Percentiles rank a stretch among this genome's conserved stretches.
Evolutionary conservation across 2,329 filamentous ascomycete species (phyloP).

Genomic region (Esteya vermicola): DNA sequence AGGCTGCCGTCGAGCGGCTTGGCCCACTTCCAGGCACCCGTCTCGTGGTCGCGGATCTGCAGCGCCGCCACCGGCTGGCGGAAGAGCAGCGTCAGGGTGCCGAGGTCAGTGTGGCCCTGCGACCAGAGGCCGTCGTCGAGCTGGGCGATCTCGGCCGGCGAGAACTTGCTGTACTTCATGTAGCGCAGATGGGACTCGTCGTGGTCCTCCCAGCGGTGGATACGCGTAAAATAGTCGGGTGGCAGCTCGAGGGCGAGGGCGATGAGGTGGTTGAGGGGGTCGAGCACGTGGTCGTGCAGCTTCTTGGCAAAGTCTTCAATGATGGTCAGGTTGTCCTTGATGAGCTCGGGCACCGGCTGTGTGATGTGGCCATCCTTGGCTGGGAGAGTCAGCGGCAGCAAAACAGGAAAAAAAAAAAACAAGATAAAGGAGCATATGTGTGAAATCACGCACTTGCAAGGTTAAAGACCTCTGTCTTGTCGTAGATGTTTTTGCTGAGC

Average conservation of each 20-base stretch:
- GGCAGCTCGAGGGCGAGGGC: slow-evolving; percentile 44
- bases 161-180: slow-evolving; percentile 38
- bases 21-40: slow-evolving; percentile 28
- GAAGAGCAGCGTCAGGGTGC: slow-evolving; percentile 37
- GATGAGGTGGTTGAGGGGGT: slow-evolving; percentile 41
- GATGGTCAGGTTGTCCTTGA: slow-evolving; percentile 33
- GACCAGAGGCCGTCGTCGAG: slow-evolving; percentile 12
- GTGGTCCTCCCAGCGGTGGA: slow-evolving; percentile 39
- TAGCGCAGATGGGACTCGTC: slow-evolving; percentile 44
- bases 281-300: slow-evolving; percentile 30
- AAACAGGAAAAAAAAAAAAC: background rate
- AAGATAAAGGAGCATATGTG: too few species aligned
- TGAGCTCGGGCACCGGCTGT: slow-evolving; percentile 28
- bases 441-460: slow-evolving; percentile 25
- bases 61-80: slow-evolving; percentile 38
- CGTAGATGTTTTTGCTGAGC: slow-evolving; percentile 20
- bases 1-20: slow-evolving; percentile 28
- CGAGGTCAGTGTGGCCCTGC: slow-evolving; percentile 37
- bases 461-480: slow-evolving; percentile 47
- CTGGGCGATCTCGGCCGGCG: slow-evolving; percentile 17
- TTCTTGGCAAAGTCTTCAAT: slow-evolving; percentile 35
- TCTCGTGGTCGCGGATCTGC: slow-evolving; percentile 27
- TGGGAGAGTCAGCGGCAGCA: background rate
- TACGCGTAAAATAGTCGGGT: slow-evolving; percentile 38
- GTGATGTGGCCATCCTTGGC: slow-evolving; percentile 17